Conservation (phyloP, 2,329 filamentous ascomycete genomes). For the Cytospora paraplurivora region DNA sequence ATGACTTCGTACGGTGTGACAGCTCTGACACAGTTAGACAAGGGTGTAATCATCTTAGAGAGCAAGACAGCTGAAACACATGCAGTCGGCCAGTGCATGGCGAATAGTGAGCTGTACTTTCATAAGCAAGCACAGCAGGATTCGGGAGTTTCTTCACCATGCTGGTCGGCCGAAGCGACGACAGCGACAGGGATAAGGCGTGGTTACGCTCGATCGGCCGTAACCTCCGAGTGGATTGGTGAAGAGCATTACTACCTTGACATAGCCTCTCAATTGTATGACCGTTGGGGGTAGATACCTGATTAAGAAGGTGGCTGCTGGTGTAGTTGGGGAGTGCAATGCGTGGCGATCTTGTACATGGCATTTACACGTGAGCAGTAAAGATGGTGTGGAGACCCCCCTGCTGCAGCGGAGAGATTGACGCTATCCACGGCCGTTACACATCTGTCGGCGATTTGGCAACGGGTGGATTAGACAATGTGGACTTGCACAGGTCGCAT, state of each 20-base stretch:
- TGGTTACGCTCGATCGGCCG: background rate
- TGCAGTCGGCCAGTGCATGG: background rate
- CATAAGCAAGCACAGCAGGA: background rate
- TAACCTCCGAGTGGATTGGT: background rate
- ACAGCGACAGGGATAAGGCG: background rate
- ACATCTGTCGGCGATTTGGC: background rate
- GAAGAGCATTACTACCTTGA: background rate
- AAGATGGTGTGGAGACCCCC: conserved; percentile 17
- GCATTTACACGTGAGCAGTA: conserved; percentile 6
- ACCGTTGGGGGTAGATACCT: background rate
- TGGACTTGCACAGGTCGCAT: background rate
- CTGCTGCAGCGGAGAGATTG: conserved; percentile 6
- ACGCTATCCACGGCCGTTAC: background rate
- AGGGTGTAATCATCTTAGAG: background rate
- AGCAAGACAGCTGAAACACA: background rate
- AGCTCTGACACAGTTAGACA: background rate
- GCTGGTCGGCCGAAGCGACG: background rate
- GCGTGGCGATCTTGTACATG: background rate
- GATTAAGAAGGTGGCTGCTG: background rate
- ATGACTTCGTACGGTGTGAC: background rate
- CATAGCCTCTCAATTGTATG: background rate
- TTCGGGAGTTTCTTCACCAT: background rate
- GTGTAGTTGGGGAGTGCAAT: background rate
- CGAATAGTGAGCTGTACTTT: background rate
- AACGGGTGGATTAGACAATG: conserved; percentile 1